A percentile compares a stretch with the other conserved stretches of the same genome.
Conservation (phyloP, 441 rosid species). For the Populus hybrid region DNA sequence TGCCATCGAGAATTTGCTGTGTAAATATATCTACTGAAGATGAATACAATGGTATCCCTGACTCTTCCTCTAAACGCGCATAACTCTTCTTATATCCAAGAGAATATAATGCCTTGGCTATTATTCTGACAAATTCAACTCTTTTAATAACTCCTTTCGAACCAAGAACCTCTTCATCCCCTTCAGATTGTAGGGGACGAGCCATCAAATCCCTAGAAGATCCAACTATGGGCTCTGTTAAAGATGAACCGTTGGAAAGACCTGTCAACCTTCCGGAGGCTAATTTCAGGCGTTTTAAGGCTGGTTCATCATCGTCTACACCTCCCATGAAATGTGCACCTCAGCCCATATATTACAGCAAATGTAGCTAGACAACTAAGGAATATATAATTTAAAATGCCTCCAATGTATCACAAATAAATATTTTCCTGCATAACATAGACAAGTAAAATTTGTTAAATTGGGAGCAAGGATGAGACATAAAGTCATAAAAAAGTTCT, state of each 20-base stretch:
- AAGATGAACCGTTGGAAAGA: constrained; percentile 46
- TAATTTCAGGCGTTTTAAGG: constrained; percentile 56
- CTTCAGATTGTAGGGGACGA: constrained; percentile 51
- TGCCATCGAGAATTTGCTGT: constrained; percentile 51
- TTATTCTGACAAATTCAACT: constrained; percentile 59
- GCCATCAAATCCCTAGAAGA: constrained; percentile 54
- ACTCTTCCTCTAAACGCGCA: constrained; percentile 64
- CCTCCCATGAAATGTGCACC: constrained; percentile 72
- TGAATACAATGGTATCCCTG: constrained; percentile 53
- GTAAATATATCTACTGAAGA: constrained; percentile 38
- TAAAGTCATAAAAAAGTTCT: background rate
- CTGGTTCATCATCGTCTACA: constrained; percentile 69
- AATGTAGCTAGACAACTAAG: constrained; percentile 12
- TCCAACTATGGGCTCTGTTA: constrained; percentile 33
- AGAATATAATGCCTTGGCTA: constrained; percentile 53
- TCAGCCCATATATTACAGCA: constrained; percentile 62
- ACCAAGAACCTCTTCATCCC: constrained; percentile 56
- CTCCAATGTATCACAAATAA: constrained; percentile 19
- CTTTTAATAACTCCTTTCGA: constrained; percentile 53
- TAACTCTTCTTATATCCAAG: constrained; percentile 60
- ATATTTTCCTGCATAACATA: constrained; percentile 36
- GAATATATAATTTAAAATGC: constrained; percentile 2
- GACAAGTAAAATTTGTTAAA: background rate
- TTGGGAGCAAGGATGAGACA: background rate
- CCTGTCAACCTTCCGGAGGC: constrained; percentile 39